These are phyloP conservation scores for Zasmidium cellare DNA, from an alignment of 2,329 filamentous ascomycete species.

Conservation along the genomic window DNA sequence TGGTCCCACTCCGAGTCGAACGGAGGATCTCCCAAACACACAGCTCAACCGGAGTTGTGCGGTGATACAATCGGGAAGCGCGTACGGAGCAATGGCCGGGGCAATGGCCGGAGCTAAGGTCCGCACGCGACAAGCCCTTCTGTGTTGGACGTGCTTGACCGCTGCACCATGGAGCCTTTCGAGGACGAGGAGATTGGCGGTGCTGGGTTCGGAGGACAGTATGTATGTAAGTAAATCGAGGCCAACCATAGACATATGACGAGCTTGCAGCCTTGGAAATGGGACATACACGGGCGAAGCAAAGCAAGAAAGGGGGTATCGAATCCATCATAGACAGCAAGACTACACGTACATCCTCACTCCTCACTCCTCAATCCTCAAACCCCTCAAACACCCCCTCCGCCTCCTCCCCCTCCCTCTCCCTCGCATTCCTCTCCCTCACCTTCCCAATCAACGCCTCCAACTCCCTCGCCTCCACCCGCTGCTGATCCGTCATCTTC, in stretches of 20 bases:
- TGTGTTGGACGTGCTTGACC: not conserved
- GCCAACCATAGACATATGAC: too few species aligned
- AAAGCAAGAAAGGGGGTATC: not conserved
- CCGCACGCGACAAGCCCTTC: not conserved
- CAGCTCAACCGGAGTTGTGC: not conserved
- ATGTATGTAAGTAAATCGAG: too few species aligned
- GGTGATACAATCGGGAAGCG: too few species aligned
- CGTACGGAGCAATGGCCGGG: not conserved
- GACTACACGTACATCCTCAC: not conserved
- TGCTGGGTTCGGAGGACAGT: too few species aligned
- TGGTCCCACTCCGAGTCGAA: not conserved
- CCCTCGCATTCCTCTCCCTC: too few species aligned
- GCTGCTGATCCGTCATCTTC: conserved; percentile 33
- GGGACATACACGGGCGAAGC: not conserved
- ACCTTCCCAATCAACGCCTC: conserved; percentile 25
- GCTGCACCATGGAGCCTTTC: not conserved
- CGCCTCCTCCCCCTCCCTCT: too few species aligned
- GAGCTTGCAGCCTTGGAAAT: too few species aligned
- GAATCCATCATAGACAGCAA: too few species aligned
- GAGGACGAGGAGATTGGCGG: not conserved
- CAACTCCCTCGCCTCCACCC: conserved; percentile 32
- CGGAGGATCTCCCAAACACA: not conserved
- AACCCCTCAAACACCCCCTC: conserved; percentile 27
- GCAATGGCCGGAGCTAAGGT: too few species aligned
- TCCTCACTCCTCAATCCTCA: not conserved